Percentiles rank a stretch among this genome's conserved stretches.
Conservation (phyloP, 73 alveolate species). For the Stentor coeruleus region DNA sequence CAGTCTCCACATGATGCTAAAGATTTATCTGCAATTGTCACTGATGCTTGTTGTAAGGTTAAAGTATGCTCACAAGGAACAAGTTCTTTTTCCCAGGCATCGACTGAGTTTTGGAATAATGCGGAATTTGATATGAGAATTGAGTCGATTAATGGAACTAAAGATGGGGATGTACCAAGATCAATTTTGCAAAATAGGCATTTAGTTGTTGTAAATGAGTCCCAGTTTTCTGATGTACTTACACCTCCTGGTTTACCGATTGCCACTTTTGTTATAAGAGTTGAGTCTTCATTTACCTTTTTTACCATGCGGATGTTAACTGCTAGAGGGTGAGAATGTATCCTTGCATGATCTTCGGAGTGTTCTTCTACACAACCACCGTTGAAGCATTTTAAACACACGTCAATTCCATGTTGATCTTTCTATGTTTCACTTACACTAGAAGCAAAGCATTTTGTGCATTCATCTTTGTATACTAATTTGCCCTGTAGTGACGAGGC, state of each 20-base stretch:
- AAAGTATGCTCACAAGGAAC: conserved; percentile 94
- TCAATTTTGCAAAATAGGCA: conserved; percentile 76
- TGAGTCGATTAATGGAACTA: conserved; percentile 70
- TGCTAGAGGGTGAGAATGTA: conserved; percentile 75
- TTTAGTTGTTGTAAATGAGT: conserved; percentile 48
- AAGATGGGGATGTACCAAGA: conserved; percentile 42
- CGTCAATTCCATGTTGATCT: conserved; percentile 81
- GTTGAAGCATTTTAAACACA: conserved; percentile 92
- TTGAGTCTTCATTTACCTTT: conserved; percentile 64
- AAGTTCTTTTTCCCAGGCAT: conserved; percentile 94
- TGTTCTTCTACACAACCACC: conserved; percentile 85
- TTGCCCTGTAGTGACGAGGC: conserved; percentile 40
- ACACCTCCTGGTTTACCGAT: conserved; percentile 95
- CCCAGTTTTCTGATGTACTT: conserved; percentile 74
- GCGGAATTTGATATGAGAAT: conserved; percentile 84
- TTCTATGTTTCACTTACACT: conserved; percentile 55
- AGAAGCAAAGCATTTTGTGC: conserved; percentile 71
- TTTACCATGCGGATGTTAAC: conserved; percentile 73
- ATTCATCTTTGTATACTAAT: conserved; percentile 78
- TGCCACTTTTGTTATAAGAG: conserved; percentile 83
- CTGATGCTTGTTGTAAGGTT: conserved; percentile 76
- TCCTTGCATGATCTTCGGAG: conserved; percentile 61
- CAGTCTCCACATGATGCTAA: conserved; percentile 92
- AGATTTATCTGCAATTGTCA: conserved; percentile 72
- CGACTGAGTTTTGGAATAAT: conserved; percentile 69